These are phyloP conservation scores for Torulaspora maleeae DNA, from an alignment of 805 yeast species.

Conservation along the genomic window DNA sequence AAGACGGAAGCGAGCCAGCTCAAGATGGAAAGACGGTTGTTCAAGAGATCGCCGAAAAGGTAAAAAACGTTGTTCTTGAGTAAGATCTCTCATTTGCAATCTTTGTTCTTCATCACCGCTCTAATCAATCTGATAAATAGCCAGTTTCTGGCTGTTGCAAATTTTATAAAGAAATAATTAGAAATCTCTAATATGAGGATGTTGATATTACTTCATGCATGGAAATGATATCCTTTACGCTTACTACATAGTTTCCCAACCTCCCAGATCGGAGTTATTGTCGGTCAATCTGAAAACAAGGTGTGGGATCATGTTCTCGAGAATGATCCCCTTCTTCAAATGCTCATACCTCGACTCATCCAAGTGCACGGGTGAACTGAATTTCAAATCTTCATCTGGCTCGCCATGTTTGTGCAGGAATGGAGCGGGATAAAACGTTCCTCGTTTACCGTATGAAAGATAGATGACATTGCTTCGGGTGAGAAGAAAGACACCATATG, in stretches of 20 bases:
- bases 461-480: slow-evolving; percentile 30
- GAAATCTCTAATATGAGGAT: neutral
- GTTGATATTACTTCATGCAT: neutral
- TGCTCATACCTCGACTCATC: slow-evolving; percentile 59
- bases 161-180: slow-evolving; percentile 3
- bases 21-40: slow-evolving; percentile 28
- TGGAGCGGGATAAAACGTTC: slow-evolving; percentile 81
- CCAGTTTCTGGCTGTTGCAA: neutral
- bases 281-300: slow-evolving; percentile 76
- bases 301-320: slow-evolving; percentile 73
- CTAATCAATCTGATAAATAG: neutral
- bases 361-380: slow-evolving; percentile 66
- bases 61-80: slow-evolving; percentile 23
- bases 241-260: slow-evolving; percentile 66
- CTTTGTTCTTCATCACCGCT: neutral
- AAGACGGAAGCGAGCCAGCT: slow-evolving; percentile 5
- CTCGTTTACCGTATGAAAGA: slow-evolving; percentile 61
- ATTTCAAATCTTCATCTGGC: slow-evolving; percentile 64
- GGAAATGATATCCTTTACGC: neutral
- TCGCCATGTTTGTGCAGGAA: slow-evolving; percentile 86
- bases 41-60: slow-evolving; percentile 26
- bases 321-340: slow-evolving; percentile 64
- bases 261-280: slow-evolving; percentile 78
- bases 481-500: slow-evolving; percentile 29
- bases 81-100: neutral